phyloP scores from a whole-genome alignment of 495 filamentous ascomycete genomes.

The Oleoguttula mirabilis region DNA sequence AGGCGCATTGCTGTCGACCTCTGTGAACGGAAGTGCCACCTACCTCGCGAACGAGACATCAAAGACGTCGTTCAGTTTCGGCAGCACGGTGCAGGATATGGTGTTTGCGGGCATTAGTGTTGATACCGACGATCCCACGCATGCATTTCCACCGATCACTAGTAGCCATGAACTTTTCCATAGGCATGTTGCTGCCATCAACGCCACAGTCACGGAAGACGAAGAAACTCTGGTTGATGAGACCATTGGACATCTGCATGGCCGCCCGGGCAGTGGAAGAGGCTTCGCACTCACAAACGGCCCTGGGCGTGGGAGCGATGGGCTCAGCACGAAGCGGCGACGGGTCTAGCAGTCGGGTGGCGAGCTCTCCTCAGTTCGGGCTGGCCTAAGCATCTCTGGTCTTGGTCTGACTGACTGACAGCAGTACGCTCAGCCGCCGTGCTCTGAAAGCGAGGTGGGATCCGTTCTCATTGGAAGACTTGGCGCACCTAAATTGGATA shows the following conservation, averaged over 20 bases:
- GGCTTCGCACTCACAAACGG: neutral
- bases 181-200: constrained; percentile 40
- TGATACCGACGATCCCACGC: constrained; percentile 22
- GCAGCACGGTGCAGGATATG: constrained; percentile 45
- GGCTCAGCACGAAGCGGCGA: too few species aligned
- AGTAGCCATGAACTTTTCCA: constrained; percentile 31
- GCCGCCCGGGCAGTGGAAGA: neutral
- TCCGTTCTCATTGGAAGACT: too few species aligned
- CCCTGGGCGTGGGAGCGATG: constrained; percentile 4
- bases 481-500: too few species aligned
- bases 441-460: too few species aligned
- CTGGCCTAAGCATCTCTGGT: too few species aligned
- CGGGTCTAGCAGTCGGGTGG: too few species aligned
- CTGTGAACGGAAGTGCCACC: constrained; percentile 43
- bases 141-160: constrained; percentile 7
- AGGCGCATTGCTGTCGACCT: constrained; percentile 39
- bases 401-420: too few species aligned
- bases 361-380: too few species aligned
- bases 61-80: constrained; percentile 38
- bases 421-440: too few species aligned
- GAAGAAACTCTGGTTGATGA: constrained; percentile 24
- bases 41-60: constrained; percentile 39
- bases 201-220: constrained; percentile 37
- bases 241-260: constrained; percentile 12
- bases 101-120: constrained; percentile 28